Percentiles rank a stretch among this genome's conserved stretches.
Conservation (phyloP, 371 early-diverging fungal species). For the Rhizopus sp. region DNA sequence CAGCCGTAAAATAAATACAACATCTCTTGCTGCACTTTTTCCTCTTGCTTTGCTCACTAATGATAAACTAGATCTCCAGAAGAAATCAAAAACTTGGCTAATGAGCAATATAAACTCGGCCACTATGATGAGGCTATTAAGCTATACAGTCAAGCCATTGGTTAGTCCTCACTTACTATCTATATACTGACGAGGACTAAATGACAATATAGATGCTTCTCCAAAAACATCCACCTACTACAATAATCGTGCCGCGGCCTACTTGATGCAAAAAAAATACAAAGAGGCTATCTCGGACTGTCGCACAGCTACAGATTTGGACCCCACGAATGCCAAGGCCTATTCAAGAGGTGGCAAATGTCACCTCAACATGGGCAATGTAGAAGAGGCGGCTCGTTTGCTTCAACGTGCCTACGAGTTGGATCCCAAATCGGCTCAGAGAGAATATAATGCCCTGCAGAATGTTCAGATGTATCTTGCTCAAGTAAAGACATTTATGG, state of each 20-base stretch:
- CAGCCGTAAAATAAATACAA: background rate
- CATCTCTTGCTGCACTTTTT: background rate
- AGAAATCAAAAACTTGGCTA: constrained; percentile 61
- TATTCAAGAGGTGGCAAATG: constrained; percentile 76
- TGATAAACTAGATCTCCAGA: constrained; percentile 41
- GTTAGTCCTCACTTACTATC: constrained; percentile 26
- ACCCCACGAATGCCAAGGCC: constrained; percentile 70
- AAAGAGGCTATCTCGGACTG: constrained; percentile 74
- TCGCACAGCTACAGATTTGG: constrained; percentile 61
- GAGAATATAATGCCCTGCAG: constrained; percentile 50
- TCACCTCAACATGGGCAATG: constrained; percentile 64
- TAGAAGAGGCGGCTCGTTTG: constrained; percentile 54
- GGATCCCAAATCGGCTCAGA: constrained; percentile 51
- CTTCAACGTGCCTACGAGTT: constrained; percentile 43
- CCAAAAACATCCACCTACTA: constrained; percentile 70
- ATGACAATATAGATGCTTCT: constrained; percentile 47
- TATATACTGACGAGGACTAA: background rate
- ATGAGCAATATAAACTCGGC: constrained; percentile 61
- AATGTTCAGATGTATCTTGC: constrained; percentile 58
- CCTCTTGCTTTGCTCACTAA: background rate
- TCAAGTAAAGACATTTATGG: constrained; percentile 58
- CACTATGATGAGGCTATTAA: constrained; percentile 61
- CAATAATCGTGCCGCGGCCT: constrained; percentile 83
- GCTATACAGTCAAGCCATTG: constrained; percentile 66
- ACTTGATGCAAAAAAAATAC: constrained; percentile 71